A percentile compares a stretch with the other conserved stretches of the same genome.
Conservation (phyloP, 2,329 filamentous ascomycete genomes). For the Fusarium continuum region DNA sequence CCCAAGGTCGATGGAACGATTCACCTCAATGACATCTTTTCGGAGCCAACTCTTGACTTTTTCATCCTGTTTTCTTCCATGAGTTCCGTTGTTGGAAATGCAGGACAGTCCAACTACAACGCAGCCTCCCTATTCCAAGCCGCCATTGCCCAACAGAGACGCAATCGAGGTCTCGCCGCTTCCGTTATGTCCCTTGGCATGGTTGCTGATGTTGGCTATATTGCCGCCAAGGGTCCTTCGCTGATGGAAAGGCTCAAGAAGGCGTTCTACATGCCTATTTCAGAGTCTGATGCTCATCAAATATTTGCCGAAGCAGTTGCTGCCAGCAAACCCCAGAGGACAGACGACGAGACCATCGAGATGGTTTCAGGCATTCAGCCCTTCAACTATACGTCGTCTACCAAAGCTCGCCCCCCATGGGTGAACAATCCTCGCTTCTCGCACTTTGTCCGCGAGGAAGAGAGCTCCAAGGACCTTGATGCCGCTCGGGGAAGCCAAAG, state of each 20-base stretch:
- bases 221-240: neutral
- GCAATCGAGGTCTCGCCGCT: neutral
- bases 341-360: neutral
- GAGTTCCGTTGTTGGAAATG: neutral
- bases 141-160: neutral
- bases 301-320: constrained; percentile 4
- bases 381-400: neutral
- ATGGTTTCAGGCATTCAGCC: constrained; percentile 3
- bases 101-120: constrained; percentile 2
- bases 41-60: neutral
- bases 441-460: neutral
- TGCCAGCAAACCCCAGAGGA: neutral
- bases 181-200: constrained; percentile 1
- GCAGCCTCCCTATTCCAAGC: constrained; percentile 1
- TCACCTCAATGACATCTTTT: neutral
- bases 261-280: constrained; percentile 1
- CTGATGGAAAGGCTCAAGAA: neutral
- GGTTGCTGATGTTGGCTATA: neutral
- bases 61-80: neutral
- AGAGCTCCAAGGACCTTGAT: neutral
- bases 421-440: constrained; percentile 2
- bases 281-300: neutral
- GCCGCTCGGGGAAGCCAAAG: neutral
- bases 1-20: constrained; percentile 2
- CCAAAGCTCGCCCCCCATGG: constrained; percentile 3